A percentile compares a stretch with the other conserved stretches of the same genome.
Conservation (phyloP, 2,329 filamentous ascomycete species). For the Arthrobotrys musiformis region DNA sequence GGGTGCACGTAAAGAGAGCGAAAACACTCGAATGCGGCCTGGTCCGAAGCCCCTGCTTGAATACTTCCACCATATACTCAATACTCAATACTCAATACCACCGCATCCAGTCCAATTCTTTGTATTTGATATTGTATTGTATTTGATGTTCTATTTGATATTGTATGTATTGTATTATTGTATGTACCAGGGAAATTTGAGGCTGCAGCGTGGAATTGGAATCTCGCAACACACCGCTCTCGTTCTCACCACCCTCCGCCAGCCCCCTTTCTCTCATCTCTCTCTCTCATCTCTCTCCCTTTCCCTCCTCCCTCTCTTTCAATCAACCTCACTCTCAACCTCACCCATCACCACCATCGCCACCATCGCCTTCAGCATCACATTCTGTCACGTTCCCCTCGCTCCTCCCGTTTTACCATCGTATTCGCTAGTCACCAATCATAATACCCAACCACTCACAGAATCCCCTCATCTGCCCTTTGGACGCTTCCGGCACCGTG, state of each 20-base stretch:
- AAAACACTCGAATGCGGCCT: no score
- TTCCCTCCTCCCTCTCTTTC: background rate
- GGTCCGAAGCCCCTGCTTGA: no score
- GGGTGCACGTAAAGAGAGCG: no score
- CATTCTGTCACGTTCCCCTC: background rate
- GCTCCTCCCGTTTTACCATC: conserved; percentile 3
- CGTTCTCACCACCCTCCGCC: no score
- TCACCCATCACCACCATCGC: background rate
- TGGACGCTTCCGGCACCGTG: conserved; percentile 14
- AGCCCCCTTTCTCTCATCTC: conserved; percentile 42
- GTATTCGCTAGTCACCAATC: conserved; percentile 35
- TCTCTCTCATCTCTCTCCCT: background rate
- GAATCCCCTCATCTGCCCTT: conserved; percentile 24
- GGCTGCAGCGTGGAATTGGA: conserved; percentile 5
- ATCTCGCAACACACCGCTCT: no score
- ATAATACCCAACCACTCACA: conserved; percentile 5
- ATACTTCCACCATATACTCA: no score
- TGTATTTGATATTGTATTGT: no score
- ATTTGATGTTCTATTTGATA: background rate
- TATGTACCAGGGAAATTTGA: background rate
- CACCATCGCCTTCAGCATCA: background rate
- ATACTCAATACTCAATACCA: no score
- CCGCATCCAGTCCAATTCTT: no score
- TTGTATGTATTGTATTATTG: background rate
- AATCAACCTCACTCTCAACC: background rate